phyloP scores from a whole-genome alignment of 352 stramenopile species.

The Phytophthora sansomeana region DNA sequence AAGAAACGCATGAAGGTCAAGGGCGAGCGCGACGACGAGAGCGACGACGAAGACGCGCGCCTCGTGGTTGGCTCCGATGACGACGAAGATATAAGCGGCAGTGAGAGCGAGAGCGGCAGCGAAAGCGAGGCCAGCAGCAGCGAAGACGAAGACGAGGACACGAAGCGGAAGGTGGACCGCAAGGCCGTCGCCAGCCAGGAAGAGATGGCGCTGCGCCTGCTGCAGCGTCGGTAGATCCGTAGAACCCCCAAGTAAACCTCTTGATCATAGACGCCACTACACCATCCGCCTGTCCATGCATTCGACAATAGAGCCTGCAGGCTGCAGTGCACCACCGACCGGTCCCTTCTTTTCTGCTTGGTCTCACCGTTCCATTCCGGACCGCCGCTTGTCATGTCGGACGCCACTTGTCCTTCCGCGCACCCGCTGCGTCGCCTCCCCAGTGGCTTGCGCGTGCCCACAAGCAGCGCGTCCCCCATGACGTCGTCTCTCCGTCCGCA shows the following conservation, averaged over 20 bases:
- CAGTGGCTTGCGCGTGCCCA: slow-evolving; percentile 31
- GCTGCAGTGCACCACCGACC: neutral
- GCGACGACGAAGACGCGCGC: slow-evolving; percentile 36
- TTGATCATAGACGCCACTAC: slow-evolving; percentile 13
- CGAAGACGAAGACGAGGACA: slow-evolving; percentile 43
- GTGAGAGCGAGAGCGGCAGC: slow-evolving; percentile 38
- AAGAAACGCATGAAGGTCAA: slow-evolving; percentile 90
- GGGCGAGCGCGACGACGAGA: slow-evolving; percentile 68
- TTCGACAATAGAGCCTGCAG: slow-evolving; percentile 22
- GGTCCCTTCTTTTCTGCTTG: slow-evolving; percentile 20
- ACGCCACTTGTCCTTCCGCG: slow-evolving; percentile 17
- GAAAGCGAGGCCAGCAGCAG: slow-evolving; percentile 33
- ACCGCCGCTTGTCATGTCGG: slow-evolving; percentile 4
- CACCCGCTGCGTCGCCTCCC: slow-evolving; percentile 28
- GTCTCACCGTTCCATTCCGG: neutral
- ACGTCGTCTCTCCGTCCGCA: slow-evolving; percentile 6
- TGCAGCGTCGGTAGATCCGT: slow-evolving; percentile 64
- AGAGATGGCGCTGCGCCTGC: slow-evolving; percentile 79
- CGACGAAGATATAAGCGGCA: slow-evolving; percentile 42
- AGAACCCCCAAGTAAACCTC: slow-evolving; percentile 13
- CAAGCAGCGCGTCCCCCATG: neutral
- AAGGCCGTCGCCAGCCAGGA: slow-evolving; percentile 72
- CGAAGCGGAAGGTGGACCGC: slow-evolving; percentile 53
- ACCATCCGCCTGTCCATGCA: slow-evolving; percentile 2
- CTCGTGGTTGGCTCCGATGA: slow-evolving; percentile 58